These are phyloP conservation scores for Naganishia onofrii DNA, from an alignment of 768 basidiomycete species.

Conservation along the genomic window DNA sequence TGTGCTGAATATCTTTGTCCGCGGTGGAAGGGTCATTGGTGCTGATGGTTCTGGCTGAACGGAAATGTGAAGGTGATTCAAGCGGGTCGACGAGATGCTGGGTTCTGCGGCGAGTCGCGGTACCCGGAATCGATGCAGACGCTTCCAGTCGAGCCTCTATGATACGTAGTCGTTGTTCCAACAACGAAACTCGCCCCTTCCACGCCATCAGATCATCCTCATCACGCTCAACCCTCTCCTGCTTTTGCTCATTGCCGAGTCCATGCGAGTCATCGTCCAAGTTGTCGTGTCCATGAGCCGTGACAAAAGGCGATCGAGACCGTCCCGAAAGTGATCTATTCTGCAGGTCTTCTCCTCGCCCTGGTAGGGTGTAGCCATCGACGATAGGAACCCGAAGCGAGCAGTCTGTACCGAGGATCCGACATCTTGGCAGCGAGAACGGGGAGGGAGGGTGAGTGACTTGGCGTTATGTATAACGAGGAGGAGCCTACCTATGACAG, in stretches of 20 bases:
- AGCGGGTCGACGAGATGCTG: background rate
- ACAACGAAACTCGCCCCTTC: background rate
- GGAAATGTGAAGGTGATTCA: background rate
- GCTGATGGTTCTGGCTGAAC: background rate
- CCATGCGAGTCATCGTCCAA: background rate
- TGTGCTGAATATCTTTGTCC: background rate
- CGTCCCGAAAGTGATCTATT: background rate
- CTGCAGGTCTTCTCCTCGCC: background rate
- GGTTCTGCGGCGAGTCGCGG: background rate
- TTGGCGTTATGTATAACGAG: too few relatives aligned
- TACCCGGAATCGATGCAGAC: background rate
- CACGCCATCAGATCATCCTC: background rate
- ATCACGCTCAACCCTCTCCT: background rate
- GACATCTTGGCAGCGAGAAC: background rate
- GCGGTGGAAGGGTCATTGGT: too few relatives aligned
- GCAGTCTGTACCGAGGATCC: constrained; percentile 9
- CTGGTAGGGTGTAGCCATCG: too few relatives aligned
- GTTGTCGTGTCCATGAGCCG: background rate
- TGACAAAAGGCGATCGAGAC: background rate
- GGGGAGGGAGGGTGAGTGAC: too few relatives aligned
- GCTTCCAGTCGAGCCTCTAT: background rate
- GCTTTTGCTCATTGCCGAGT: background rate
- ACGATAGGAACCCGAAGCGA: background rate
- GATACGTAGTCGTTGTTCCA: background rate
- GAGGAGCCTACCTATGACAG: constrained; percentile 4